Percentiles rank a stretch among this genome's conserved stretches.
Conservation (phyloP, 345 rosid species). For the Hibiscus tridactylites region DNA sequence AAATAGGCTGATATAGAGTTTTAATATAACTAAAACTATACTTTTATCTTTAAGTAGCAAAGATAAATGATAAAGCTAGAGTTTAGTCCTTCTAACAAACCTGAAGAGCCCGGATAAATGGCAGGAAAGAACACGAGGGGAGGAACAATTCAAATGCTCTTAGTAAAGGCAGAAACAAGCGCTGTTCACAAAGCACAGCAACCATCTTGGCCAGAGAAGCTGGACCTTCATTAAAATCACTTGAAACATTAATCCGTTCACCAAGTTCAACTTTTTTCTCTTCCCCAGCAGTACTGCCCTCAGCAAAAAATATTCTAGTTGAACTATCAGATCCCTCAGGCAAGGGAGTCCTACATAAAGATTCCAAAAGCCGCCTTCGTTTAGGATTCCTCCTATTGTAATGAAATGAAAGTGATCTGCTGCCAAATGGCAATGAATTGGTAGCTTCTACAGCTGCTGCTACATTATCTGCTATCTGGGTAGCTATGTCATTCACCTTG, state of each 20-base stretch:
- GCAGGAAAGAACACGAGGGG: conserved; percentile 83
- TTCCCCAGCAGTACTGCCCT: conserved; percentile 33
- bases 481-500: conserved; percentile 86
- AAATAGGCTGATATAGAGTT: no score
- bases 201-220: conserved; percentile 80
- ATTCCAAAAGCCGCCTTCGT: conserved; percentile 78
- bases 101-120: conserved; percentile 97
- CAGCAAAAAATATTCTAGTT: conserved; percentile 22
- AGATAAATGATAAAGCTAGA: conserved; percentile 10
- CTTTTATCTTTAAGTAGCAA: not conserved
- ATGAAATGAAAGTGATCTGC: conserved; percentile 56
- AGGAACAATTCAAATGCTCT: conserved; percentile 98
- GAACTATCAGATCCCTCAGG: conserved; percentile 31
- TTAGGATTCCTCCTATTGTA: conserved; percentile 79
- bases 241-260: conserved; percentile 31
- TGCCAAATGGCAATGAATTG: conserved; percentile 51
- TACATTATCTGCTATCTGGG: conserved; percentile 76
- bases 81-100: conserved; percentile 33
- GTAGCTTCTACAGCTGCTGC: conserved; percentile 76
- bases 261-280: conserved; percentile 34
- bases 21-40: no score
- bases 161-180: conserved; percentile 79
- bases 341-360: conserved; percentile 30
- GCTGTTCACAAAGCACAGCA: conserved; percentile 92
- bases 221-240: conserved; percentile 55